A percentile compares a stretch with the other conserved stretches of the same genome.
These are phyloP conservation scores for Fusarium sp. DNA, from an alignment of 2,329 filamentous ascomycete genomes.

Conservation along the genomic window DNA sequence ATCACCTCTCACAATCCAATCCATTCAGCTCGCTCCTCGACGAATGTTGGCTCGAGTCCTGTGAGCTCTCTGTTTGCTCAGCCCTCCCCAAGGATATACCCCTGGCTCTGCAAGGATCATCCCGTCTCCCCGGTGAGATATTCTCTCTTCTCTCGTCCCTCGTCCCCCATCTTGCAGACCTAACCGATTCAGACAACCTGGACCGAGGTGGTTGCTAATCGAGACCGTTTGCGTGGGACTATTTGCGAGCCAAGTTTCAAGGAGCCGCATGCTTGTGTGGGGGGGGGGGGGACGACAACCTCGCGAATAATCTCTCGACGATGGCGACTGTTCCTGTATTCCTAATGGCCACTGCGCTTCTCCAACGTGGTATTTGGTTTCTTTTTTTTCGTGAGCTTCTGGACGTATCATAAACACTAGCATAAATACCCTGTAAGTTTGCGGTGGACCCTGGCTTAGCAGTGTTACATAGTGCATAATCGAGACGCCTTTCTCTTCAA, in stretches of 20 bases:
- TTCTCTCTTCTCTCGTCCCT: constrained; percentile 24
- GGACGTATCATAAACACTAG: constrained; percentile 15
- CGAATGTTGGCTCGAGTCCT: not conserved
- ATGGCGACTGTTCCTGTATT: not conserved
- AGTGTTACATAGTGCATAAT: constrained; percentile 8
- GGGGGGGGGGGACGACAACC: not conserved
- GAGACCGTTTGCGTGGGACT: not conserved
- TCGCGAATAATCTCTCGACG: not conserved
- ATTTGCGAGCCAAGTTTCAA: not conserved
- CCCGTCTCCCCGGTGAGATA: constrained; percentile 1
- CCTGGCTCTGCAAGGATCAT: not conserved
- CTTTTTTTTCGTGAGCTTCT: not conserved
- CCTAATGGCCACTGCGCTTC: not conserved
- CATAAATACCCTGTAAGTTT: not conserved
- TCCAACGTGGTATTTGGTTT: not conserved
- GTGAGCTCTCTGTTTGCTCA: constrained; percentile 4
- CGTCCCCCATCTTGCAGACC: not conserved
- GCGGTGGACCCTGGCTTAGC: not conserved
- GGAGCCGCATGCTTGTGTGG: constrained; percentile 3
- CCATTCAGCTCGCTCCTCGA: constrained; percentile 9
- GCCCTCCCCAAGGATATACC: not conserved
- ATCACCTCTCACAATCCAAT: constrained; percentile 18
- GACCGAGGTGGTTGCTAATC: not conserved
- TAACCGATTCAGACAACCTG: not conserved
- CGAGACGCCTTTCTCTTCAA: not conserved